These are phyloP conservation scores for Aspergillus conjunctus DNA, from an alignment of 495 filamentous ascomycete genomes.

Conservation along the genomic window DNA sequence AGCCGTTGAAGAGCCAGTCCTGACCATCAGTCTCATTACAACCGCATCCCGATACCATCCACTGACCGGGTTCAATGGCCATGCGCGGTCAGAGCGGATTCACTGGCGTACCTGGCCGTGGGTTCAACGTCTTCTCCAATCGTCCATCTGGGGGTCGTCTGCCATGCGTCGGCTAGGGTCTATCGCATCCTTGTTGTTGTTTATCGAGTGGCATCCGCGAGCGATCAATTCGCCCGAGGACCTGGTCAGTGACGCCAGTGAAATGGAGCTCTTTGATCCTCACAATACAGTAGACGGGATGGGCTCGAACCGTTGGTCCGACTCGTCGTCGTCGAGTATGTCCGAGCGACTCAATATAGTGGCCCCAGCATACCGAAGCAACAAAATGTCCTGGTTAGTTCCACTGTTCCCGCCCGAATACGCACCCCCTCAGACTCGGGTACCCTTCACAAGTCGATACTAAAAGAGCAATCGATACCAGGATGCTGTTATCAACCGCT, in stretches of 20 bases:
- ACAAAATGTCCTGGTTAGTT: constrained; percentile 7
- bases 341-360: constrained; percentile 5
- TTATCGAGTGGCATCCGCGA: constrained; percentile 4
- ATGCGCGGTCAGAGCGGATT: neutral
- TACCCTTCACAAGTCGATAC: neutral
- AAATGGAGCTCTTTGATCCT: constrained; percentile 1
- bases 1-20: neutral
- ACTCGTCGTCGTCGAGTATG: constrained; percentile 10
- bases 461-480: neutral
- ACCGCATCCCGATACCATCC: neutral
- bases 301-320: neutral
- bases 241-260: neutral
- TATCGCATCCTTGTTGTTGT: constrained; percentile 3
- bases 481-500: constrained; percentile 7
- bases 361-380: constrained; percentile 4
- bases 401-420: neutral
- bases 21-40: constrained; percentile 1
- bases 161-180: neutral
- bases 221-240: constrained; percentile 4
- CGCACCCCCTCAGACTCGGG: neutral
- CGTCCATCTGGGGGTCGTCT: constrained; percentile 6
- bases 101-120: constrained; percentile 9
- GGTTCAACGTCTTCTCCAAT: constrained; percentile 2
- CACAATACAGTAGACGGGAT: neutral
- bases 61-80: constrained; percentile 3